Evolutionary conservation across 2,329 filamentous ascomycete species (phyloP), one percentile per base, ranked within the genome.

Genomic region (Juglanconis oblonga): DNA sequence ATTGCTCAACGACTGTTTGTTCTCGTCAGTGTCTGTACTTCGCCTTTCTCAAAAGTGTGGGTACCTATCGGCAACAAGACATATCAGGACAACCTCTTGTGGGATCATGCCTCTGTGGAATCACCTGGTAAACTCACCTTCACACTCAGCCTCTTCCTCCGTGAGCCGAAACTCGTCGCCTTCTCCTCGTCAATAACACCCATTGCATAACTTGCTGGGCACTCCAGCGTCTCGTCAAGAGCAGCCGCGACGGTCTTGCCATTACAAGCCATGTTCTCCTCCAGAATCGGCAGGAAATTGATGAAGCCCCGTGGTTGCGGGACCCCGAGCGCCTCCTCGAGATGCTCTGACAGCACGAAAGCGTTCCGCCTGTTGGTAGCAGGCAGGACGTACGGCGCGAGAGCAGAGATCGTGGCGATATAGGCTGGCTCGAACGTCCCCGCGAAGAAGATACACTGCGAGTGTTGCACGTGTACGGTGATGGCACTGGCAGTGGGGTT

Each of bases 291-390:
- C 6, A 86, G 74, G 67, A 94, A 97, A 38, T 87, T 86, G 58
- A 97, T 75, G 38, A 92, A 80, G 1, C 92, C 92, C 44, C 91
- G 83, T 1, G 84, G 78, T 0, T 87, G 73, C 0, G 79, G 68
- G 3, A 96, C 90, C 2, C 84, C 83, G 0, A 96, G 78, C 0
- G 86, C 80, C 31, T 91, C 88, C 13, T 86, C 80, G 72, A 97
- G 82, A 71, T 90, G 88, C n/a, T 79, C 80, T 70, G 95, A 90
- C 3, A 96, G 83, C 17, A 96, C 75, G n/a, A 82, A 81, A 1
- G 91, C 86, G 72, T 94, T 95, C 64, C 91, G 86, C 71, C 90
- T 89, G 76, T 97, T 97, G 55, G 86, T 91, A 3, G 86, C 83
- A 0, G 90, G 85, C 62, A 88, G 87, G 59, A 95, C 77, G 64